phyloP scores from a whole-genome alignment of 805 yeast species.

The Candida hungchunana region DNA sequence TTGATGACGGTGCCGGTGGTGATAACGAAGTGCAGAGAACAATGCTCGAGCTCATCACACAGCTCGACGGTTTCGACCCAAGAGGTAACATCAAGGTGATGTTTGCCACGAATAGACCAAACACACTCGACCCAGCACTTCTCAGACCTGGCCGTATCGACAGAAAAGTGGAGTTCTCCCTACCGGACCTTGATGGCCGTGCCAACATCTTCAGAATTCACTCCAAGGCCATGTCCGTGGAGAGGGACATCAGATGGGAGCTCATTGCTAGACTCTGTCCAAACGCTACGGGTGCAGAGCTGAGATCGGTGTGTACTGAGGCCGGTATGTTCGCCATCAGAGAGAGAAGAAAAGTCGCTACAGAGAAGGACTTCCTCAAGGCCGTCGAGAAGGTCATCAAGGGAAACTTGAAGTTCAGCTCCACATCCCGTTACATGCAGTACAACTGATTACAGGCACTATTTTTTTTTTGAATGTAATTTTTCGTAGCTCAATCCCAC shows the following conservation, averaged over 20 bases:
- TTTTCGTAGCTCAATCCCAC: constrained; percentile 90
- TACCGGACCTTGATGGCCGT: constrained; percentile 96
- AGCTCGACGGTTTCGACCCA: constrained; percentile 97
- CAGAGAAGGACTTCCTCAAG: constrained; percentile 94
- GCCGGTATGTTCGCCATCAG: constrained; percentile 99
- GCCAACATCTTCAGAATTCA: constrained; percentile 97
- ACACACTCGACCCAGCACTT: constrained; percentile 95
- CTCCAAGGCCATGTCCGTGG: constrained; percentile 96
- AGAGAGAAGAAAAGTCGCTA: constrained; percentile 96
- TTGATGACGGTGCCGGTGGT: constrained; percentile 99
- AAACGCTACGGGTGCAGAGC: constrained; percentile 97
- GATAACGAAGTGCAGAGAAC: constrained; percentile 99
- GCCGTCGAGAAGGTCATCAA: constrained; percentile 98
- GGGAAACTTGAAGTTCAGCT: constrained; percentile 96
- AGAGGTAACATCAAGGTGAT: constrained; percentile 98
- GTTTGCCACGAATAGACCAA: constrained; percentile 99
- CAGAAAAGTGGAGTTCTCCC: constrained; percentile 93
- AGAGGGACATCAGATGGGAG: constrained; percentile 98
- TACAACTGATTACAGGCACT: constrained; percentile 82
- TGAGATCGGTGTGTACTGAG: constrained; percentile 97
- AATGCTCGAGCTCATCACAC: constrained; percentile 96
- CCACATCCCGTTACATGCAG: constrained; percentile 98
- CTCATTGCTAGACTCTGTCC: constrained; percentile 96
- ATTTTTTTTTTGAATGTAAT: no score
- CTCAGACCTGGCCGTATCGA: constrained; percentile 98